Evolutionary conservation across 2,329 filamentous ascomycete species (phyloP).

Genomic region (Colletotrichum sublineola): DNA sequence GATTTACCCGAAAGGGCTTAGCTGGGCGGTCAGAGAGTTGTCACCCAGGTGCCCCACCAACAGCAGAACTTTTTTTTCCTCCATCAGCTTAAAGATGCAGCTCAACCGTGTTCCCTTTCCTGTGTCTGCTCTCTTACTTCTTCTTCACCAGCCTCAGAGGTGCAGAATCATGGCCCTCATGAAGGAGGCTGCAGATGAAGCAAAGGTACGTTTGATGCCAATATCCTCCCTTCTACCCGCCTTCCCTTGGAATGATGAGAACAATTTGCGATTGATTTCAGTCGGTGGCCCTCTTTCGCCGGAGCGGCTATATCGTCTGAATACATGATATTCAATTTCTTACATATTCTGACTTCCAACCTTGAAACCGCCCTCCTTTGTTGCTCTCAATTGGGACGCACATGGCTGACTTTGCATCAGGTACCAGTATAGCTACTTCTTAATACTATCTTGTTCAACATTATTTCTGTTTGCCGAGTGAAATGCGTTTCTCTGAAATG

Average conservation of each 20-base stretch:
- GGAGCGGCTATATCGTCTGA: slow-evolving; percentile 84
- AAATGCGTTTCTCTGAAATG: rapidly evolving
- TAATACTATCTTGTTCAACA: neutral
- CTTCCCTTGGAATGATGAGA: slow-evolving; percentile 78
- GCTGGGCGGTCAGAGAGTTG: slow-evolving; percentile 16
- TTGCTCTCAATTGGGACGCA: neutral
- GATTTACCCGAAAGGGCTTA: slow-evolving; percentile 1
- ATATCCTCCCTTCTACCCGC: slow-evolving; percentile 21
- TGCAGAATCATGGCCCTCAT: neutral
- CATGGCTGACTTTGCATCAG: slow-evolving; percentile 28
- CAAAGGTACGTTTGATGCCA: slow-evolving; percentile 45
- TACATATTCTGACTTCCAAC: slow-evolving; percentile 93
- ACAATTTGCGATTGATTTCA: slow-evolving; percentile 99
- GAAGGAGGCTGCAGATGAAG: neutral
- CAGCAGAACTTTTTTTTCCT: slow-evolving; percentile 29
- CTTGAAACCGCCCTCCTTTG: slow-evolving; percentile 14
- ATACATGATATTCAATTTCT: slow-evolving; percentile 90
- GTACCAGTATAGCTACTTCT: neutral
- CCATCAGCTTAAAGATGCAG: slow-evolving; percentile 13
- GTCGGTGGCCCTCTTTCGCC: slow-evolving; percentile 88
- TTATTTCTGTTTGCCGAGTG: neutral
- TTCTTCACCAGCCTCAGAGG: slow-evolving; percentile 20
- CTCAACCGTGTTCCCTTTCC: neutral
- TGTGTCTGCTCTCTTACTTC: neutral
- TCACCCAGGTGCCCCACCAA: slow-evolving; percentile 26